Base-by-base conservation (phyloP, 225 moss, liverwort and hornwort species). In the Bryoerythrophyllum caledonicum region DNA sequence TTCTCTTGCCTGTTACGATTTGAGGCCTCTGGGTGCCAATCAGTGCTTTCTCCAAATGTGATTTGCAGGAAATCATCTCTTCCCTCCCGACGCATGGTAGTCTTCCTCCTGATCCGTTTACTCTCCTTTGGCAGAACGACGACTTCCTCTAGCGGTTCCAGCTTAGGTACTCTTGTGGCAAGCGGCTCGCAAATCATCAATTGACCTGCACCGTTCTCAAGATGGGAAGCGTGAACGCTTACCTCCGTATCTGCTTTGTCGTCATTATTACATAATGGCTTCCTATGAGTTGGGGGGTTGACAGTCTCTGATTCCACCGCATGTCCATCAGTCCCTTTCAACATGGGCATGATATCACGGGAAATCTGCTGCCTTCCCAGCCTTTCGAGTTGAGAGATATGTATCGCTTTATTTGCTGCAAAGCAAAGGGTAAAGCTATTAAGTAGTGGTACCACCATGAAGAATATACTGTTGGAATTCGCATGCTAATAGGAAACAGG, bases 351-450 rank as follows among this genome's bases (percentile, higher is more conserved):
- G 62, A 79, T 79, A 75, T 79, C 76, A 60, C 72, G 49, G 16
- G 79, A 75, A 53, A 76, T 76, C 53, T 79, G 78, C 64, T 81
- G 73, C 76, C 85, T 79, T 32, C 81, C 85, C 34, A 82, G 60
- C 63, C 73, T 82, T 52, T 82, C 85, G 43, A 85, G 72, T 72
- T 76, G 85, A 68, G 73, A 82, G 61, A 79, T 76, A 69, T 85
- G 79, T 32, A 72, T 75, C 72, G 72, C 72, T 75, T 79, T 85
- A 56, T 82, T 79, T 27, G 81, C 84, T 84, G 71, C 66, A 78
- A 43, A 3, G 16, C 77, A 51, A 79, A 71, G 38, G 21, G 10
- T 35, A 27, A 40, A 44, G 74, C 14, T 70, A n/a, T 30, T n/a
- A 2, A 27, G 12, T 10, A 12, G 0, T 8, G 15, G 2, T 6